Evolutionary conservation across 495 filamentous ascomycete species (phyloP).

Genomic region (Parathielavia appendiculata): DNA sequence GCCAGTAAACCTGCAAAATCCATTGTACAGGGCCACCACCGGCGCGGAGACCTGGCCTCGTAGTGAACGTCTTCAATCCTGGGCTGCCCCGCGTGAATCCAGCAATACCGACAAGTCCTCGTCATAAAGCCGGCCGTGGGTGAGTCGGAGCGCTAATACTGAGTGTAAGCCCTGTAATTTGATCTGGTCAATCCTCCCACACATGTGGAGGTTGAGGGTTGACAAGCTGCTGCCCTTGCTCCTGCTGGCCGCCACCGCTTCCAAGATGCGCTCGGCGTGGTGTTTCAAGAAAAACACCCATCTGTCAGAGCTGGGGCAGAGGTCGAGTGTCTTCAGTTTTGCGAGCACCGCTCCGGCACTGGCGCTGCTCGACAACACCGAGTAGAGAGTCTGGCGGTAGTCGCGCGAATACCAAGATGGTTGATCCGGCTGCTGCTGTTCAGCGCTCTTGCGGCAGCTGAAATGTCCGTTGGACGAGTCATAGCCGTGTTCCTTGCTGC

Average conservation of each 20-base stretch:
- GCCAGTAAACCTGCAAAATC: no score
- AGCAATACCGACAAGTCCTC: neutral
- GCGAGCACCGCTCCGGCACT: neutral
- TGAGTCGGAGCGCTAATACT: neutral
- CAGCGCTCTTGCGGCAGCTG: neutral
- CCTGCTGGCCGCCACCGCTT: neutral
- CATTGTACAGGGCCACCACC: no score
- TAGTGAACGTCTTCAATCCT: neutral
- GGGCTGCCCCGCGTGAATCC: neutral
- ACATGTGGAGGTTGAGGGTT: neutral
- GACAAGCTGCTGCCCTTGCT: neutral
- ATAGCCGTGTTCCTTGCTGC: slow-evolving; percentile 6
- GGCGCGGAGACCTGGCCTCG: neutral
- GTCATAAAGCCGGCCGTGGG: neutral
- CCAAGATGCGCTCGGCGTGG: neutral
- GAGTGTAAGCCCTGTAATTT: neutral
- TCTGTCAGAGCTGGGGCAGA: neutral
- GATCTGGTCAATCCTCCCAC: neutral
- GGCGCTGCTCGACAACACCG: neutral
- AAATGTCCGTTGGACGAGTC: neutral
- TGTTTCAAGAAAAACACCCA: neutral
- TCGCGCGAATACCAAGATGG: slow-evolving; percentile 3
- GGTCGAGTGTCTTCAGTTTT: neutral
- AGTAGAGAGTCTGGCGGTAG: neutral
- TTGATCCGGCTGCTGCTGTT: slow-evolving; percentile 1